A percentile compares a stretch with the other conserved stretches of the same genome.
Conservation (phyloP, 768 basidiomycete species). For the Ephemerocybe angulata region DNA sequence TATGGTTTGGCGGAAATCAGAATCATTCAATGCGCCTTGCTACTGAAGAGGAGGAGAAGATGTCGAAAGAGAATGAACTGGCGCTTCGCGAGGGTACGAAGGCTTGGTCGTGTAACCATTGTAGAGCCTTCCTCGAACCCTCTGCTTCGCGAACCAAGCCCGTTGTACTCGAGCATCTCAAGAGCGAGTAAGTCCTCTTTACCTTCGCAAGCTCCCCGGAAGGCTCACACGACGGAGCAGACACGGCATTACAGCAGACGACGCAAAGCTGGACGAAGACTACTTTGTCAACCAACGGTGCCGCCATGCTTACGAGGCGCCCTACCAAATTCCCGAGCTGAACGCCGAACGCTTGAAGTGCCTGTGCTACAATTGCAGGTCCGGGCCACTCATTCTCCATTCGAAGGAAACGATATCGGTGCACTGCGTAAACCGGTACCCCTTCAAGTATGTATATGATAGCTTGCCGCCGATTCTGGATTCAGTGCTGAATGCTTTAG, state of each 20-base stretch:
- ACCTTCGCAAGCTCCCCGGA: not conserved
- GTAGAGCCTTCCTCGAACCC: not conserved
- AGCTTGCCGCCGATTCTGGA: too few relatives aligned
- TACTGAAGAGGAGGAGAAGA: not conserved
- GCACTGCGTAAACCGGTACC: too few relatives aligned
- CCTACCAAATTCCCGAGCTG: too few relatives aligned
- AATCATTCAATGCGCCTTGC: not conserved
- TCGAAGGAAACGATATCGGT: too few relatives aligned
- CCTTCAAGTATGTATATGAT: too few relatives aligned
- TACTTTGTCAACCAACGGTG: not conserved
- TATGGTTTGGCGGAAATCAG: not conserved
- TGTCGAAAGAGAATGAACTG: not conserved
- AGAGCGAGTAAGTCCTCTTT: not conserved
- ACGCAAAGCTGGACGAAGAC: not conserved
- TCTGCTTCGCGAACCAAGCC: not conserved
- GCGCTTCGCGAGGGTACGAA: not conserved
- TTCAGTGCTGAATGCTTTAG: too few relatives aligned
- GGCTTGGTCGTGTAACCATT: conserved; percentile 4
- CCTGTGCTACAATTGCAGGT: not conserved
- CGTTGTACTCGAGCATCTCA: not conserved
- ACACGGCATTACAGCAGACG: not conserved
- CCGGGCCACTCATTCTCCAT: too few relatives aligned
- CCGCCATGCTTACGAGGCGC: not conserved
- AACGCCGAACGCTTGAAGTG: not conserved
- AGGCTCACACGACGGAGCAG: not conserved